phyloP scores from a whole-genome alignment of 257 asterid genomes.

The Petunia axillaris region DNA sequence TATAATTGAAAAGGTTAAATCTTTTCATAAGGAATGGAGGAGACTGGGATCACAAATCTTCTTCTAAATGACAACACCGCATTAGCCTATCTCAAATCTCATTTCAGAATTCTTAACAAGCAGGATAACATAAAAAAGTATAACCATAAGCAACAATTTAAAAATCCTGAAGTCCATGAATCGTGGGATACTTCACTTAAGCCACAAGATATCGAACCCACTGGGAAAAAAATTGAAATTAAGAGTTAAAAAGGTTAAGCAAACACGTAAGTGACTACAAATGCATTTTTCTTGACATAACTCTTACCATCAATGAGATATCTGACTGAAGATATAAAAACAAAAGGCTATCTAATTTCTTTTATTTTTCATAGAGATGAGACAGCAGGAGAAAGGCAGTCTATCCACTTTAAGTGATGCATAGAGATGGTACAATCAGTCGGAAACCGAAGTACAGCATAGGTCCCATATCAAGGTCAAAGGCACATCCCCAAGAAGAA shows the following conservation, averaged over 20 bases:
- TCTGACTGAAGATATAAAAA: constrained; percentile 4
- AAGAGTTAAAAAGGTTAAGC: neutral
- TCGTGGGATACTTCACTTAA: neutral
- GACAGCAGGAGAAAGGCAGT: constrained; percentile 7
- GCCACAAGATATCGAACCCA: neutral
- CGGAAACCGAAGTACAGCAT: neutral
- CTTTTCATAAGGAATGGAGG: neutral
- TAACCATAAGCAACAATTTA: constrained; percentile 5
- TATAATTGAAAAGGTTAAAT: neutral
- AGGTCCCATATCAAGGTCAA: neutral
- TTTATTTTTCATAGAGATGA: neutral
- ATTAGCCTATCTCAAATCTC: neutral
- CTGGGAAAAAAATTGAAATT: neutral
- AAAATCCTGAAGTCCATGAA: neutral
- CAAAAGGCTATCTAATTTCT: neutral
- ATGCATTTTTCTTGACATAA: neutral
- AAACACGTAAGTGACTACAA: neutral
- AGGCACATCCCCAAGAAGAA: neutral
- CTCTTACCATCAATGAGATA: constrained; percentile 8
- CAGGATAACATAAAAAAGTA: neutral
- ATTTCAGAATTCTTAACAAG: neutral
- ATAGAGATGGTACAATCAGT: constrained; percentile 10
- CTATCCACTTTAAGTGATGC: constrained; percentile 19
- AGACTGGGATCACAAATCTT: neutral
- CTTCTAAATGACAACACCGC: neutral